Percentiles rank a stretch among this genome's conserved stretches.
Evolutionary conservation across 2,329 filamentous ascomycete species (phyloP).

Genomic region (Diaporthe australafricana): DNA sequence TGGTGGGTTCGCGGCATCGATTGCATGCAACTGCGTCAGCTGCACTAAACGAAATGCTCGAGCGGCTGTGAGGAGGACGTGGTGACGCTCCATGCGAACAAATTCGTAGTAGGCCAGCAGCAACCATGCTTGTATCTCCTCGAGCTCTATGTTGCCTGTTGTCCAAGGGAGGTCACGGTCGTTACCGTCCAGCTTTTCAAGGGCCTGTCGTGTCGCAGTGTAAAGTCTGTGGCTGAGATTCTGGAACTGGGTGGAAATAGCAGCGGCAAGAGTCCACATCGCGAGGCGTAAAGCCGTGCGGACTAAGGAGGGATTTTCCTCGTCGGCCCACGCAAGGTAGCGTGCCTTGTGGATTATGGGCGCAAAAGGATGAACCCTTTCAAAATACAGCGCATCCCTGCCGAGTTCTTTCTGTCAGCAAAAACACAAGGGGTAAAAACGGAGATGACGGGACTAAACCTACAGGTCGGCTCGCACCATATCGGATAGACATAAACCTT

Average conservation of each 20-base stretch:
- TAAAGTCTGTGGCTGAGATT: too few species aligned
- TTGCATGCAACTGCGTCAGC: not conserved
- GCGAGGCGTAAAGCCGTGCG: not conserved
- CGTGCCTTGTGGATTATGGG: not conserved
- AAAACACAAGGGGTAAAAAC: too few species aligned
- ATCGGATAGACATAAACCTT: too few species aligned
- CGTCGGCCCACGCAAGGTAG: not conserved
- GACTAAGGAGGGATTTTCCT: not conserved
- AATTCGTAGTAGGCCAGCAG: not conserved
- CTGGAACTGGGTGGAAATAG: not conserved
- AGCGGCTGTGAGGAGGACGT: not conserved
- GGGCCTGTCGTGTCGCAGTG: too few species aligned
- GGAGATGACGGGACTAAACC: too few species aligned
- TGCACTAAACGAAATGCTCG: not conserved
- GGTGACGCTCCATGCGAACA: not conserved
- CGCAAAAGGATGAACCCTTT: not conserved
- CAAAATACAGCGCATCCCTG: too few species aligned
- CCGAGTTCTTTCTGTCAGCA: too few species aligned
- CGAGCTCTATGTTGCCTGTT: not conserved
- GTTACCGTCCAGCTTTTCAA: too few species aligned
- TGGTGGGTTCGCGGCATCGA: not conserved
- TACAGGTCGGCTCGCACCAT: too few species aligned
- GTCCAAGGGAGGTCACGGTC: too few species aligned
- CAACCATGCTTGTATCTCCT: not conserved
- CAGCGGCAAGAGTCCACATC: not conserved